A percentile compares a stretch with the other conserved stretches of the same genome.
These are phyloP conservation scores for Calycina herbarum DNA, from an alignment of 2,329 filamentous ascomycete species.

Conservation along the genomic window DNA sequence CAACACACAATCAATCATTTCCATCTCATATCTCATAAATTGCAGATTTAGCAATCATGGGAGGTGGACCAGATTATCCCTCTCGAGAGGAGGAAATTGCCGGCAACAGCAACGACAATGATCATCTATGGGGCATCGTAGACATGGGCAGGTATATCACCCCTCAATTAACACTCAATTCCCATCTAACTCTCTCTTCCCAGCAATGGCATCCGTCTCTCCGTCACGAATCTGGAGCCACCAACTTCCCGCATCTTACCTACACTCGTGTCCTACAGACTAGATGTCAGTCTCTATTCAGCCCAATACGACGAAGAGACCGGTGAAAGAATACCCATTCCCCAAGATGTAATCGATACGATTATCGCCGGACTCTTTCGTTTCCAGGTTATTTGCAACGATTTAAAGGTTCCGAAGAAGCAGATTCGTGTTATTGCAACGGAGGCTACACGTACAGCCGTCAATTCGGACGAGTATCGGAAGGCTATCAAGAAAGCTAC, in stretches of 20 bases:
- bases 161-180: neutral
- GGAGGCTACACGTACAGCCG: slow-evolving; percentile 63
- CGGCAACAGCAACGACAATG: slow-evolving; percentile 7
- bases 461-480: slow-evolving; percentile 58
- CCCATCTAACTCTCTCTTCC: neutral
- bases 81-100: neutral
- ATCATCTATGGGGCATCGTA: slow-evolving; percentile 35
- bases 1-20: neutral
- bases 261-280: slow-evolving; percentile 54
- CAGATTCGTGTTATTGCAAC: slow-evolving; percentile 63
- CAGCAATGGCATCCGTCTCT: slow-evolving; percentile 73
- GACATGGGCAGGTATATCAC: slow-evolving; percentile 41
- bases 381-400: slow-evolving; percentile 57
- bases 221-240: slow-evolving; percentile 59
- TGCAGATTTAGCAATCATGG: neutral
- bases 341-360: slow-evolving; percentile 48
- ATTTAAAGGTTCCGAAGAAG: slow-evolving; percentile 54
- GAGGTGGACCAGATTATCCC: slow-evolving; percentile 1
- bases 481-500: slow-evolving; percentile 52
- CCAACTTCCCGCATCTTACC: slow-evolving; percentile 62
- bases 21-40: neutral
- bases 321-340: slow-evolving; percentile 52
- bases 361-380: slow-evolving; percentile 53
- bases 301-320: slow-evolving; percentile 52
- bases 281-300: slow-evolving; percentile 64